phyloP scores from a whole-genome alignment of 164 flowering plant genomes.

The grape (Vitis vinifera) region ASM3070453v1 NC_081811.1:26880501-26881000 shows the following conservation, averaged over 20 bases:
- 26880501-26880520: slow-evolving; percentile 89
- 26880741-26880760: slow-evolving; percentile 57
- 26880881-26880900: slow-evolving; percentile 52
- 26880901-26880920: slow-evolving; percentile 58
- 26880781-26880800: slow-evolving; percentile 87
- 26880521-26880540: slow-evolving; percentile 83
- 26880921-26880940: slow-evolving; percentile 50
- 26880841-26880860: slow-evolving; percentile 81
- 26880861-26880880: slow-evolving; percentile 67
- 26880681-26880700: slow-evolving; percentile 93
- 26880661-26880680: slow-evolving; percentile 60
- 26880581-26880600: slow-evolving; percentile 74
- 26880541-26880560: slow-evolving; percentile 94
- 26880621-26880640: slow-evolving; percentile 78
- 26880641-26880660: slow-evolving; percentile 60
- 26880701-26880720: slow-evolving; percentile 71
- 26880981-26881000: slow-evolving; percentile 67
- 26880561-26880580: slow-evolving; percentile 90
- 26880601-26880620: slow-evolving; percentile 85
- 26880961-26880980: slow-evolving; percentile 82
- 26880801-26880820: slow-evolving; percentile 75
- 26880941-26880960: slow-evolving; percentile 76
- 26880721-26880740: slow-evolving; percentile 45
- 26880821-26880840: slow-evolving; percentile 92
- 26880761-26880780: slow-evolving; percentile 56